Evolutionary conservation across 331 rosid genomes (phyloP), one percentile per base, ranked within the genome.

Genomic region (Pyrus hybrid): DNA sequence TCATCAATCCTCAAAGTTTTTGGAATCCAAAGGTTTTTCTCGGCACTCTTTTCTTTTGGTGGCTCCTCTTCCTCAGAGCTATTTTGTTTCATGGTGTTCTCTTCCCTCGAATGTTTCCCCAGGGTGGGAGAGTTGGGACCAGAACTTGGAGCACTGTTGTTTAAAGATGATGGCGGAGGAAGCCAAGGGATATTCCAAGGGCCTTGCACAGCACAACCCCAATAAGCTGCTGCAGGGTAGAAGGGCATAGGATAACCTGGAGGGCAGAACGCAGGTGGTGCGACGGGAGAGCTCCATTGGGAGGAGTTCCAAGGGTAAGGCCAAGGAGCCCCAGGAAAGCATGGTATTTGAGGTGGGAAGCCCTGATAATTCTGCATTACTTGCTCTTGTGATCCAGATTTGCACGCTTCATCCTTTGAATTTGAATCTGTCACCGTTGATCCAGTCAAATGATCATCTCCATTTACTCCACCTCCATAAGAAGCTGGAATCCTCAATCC

Each of bases 101-200:
- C 93, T 58, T 93, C 98, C 82, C 97, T 79, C 6, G 89, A 91
- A 82, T 93, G 97, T 83, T 93, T 93, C 30, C 98, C 98, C 85
- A 93, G 80, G 61, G 92, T 92, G 8, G 91, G 93, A 22, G 92
- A 87, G 79, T 88, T 90, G 1, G 92, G 82, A 68, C 86, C 83
- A 16, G 93, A 86, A 75, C 84, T 85, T 54, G 82, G 75, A 63
- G 83, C 29, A 18, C 80, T 32, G 14, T 76, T 78, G 53, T 69
- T 82, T 14, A 86, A 83, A 47, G 89, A 83, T 28, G 88, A 61
- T 26, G 89, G 85, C 56, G 62, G 93, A 9, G 84, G 86, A 85
- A 85, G 61, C 95, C 90, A 86, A 23, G 91, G 95, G 30, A 86
- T 41, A 79, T 82, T 81, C 98, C 93, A 93, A 30, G 80, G 9